A percentile compares a stretch with the other conserved stretches of the same genome.
These are phyloP conservation scores for Rhododendron williamsianum DNA, from an alignment of 148 eudicot genomes.

Conservation along the genomic window DNA sequence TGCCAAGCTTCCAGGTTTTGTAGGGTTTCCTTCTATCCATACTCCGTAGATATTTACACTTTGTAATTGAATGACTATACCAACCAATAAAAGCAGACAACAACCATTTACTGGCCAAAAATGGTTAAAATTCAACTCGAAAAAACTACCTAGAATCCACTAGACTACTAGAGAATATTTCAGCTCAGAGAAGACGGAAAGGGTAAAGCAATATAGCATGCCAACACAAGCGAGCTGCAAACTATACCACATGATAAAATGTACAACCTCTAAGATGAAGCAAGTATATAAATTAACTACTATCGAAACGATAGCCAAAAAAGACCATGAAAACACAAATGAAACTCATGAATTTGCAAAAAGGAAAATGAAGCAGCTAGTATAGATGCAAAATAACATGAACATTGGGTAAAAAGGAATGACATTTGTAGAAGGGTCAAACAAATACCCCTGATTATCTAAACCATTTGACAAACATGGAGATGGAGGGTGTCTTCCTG, in stretches of 20 bases:
- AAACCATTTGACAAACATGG: slow-evolving; percentile 58
- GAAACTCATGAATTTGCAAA: background rate
- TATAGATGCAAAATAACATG: background rate
- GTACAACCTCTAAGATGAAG: background rate
- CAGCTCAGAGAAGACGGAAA: background rate
- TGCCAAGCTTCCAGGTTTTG: background rate
- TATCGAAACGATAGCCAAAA: background rate
- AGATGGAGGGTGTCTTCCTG: slow-evolving; percentile 95
- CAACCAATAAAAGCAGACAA: background rate
- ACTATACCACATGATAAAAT: background rate
- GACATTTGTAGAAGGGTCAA: background rate
- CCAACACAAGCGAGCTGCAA: background rate
- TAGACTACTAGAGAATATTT: background rate
- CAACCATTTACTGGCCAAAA: background rate
- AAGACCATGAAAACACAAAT: background rate
- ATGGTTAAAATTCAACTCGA: background rate
- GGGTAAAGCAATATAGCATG: background rate
- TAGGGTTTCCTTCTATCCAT: background rate
- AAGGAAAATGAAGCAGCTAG: background rate
- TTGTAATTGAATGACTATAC: background rate
- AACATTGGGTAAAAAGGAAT: background rate
- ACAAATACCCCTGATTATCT: slow-evolving; percentile 44
- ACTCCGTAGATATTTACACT: background rate
- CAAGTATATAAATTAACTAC: background rate
- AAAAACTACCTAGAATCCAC: background rate